Evolutionary conservation across 345 rosid genomes (phyloP).

Genomic region (Heritiera fomes): DNA sequence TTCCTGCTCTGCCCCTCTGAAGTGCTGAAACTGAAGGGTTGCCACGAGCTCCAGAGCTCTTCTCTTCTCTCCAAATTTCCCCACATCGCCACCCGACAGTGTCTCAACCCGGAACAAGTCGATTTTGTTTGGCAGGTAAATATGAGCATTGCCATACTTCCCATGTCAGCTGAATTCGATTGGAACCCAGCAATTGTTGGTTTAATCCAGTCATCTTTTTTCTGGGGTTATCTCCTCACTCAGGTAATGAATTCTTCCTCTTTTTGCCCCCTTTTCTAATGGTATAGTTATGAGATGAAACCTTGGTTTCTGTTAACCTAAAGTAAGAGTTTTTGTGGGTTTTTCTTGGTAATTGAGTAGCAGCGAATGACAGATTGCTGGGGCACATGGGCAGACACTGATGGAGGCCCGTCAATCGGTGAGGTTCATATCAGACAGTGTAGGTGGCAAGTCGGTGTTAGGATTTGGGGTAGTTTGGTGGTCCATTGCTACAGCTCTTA

Average conservation of each 20-base stretch:
- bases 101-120: conserved; percentile 20
- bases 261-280: not conserved
- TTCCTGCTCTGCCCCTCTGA: not conserved
- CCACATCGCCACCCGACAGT: conserved; percentile 29
- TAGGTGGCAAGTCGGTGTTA: conserved; percentile 83
- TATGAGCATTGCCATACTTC: conserved; percentile 97
- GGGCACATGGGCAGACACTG: conserved; percentile 95
- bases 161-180: conserved; percentile 90
- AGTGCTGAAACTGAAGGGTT: conserved; percentile 32
- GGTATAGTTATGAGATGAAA: not conserved
- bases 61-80: conserved; percentile 49
- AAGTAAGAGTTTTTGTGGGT: not conserved
- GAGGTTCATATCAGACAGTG: not conserved
- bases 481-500: conserved; percentile 83
- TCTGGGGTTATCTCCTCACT: conserved; percentile 97
- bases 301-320: not conserved
- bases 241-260: conserved; percentile 43
- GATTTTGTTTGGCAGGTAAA: conserved; percentile 71
- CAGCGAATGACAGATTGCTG: conserved; percentile 57
- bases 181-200: conserved; percentile 93
- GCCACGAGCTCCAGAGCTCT: conserved; percentile 67
- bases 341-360: conserved; percentile 6
- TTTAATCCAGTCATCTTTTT: conserved; percentile 89
- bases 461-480: conserved; percentile 96
- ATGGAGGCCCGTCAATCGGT: too few species aligned